Percentiles rank a stretch among this genome's conserved stretches.
Conservation (phyloP, 164 flowering plant species). For the Malania oleifera region DNA sequence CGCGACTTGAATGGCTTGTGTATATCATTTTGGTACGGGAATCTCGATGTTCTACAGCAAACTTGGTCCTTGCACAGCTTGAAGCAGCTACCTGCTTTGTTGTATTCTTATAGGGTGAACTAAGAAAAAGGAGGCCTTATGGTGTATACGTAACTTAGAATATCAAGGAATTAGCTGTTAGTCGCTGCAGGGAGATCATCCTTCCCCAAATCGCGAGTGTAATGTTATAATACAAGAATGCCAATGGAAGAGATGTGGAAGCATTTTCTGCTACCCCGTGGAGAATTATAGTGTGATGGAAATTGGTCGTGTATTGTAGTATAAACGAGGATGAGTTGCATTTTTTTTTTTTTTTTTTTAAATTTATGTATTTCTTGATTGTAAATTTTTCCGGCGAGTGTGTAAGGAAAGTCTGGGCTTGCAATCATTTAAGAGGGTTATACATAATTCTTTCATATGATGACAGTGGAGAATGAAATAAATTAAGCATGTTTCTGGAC, state of each 20-base stretch:
- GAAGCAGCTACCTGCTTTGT: neutral
- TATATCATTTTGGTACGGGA: neutral
- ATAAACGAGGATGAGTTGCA: constrained; percentile 9
- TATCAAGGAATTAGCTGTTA: constrained; percentile 11
- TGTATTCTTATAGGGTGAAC: constrained; percentile 3
- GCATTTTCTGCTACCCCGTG: constrained; percentile 8
- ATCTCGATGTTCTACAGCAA: neutral
- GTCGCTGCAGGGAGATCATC: neutral
- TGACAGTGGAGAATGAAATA: no score
- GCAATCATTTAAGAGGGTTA: no score
- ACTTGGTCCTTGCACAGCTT: neutral
- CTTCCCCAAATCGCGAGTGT: neutral
- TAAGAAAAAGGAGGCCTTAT: constrained; percentile 7
- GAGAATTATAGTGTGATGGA: constrained; percentile 4
- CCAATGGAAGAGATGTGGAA: constrained; percentile 6
- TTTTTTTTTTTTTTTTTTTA: neutral
- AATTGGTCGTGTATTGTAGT: constrained; percentile 17
- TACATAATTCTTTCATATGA: no score
- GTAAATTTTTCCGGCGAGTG: no score
- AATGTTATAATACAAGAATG: constrained; percentile 9
- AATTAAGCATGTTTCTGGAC: no score
- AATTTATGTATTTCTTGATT: neutral
- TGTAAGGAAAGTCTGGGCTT: no score
- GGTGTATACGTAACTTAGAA: constrained; percentile 9
- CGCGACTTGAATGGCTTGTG: neutral